These are phyloP conservation scores for Penicillium robsamsonii DNA, from an alignment of 495 filamentous ascomycete species.

Conservation along the genomic window DNA sequence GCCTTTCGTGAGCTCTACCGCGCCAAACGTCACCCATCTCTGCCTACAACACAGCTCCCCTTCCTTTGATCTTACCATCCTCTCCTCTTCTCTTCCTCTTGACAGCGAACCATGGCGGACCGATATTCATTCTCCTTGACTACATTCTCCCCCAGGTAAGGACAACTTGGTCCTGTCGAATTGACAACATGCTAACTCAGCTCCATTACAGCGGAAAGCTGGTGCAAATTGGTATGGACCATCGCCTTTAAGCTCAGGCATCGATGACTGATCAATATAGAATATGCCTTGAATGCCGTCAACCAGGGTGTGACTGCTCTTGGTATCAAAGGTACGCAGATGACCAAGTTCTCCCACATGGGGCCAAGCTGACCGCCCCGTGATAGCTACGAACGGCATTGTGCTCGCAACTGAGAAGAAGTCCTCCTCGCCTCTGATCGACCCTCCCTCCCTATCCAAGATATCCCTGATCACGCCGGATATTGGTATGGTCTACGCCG, in stretches of 20 bases:
- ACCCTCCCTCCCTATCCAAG: slow-evolving; percentile 91
- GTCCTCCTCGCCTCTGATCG: slow-evolving; percentile 92
- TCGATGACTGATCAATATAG: slow-evolving; percentile 46
- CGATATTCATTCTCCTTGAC: slow-evolving; percentile 99
- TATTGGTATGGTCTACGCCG: slow-evolving; percentile 99
- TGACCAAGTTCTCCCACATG: background rate
- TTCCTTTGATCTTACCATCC: slow-evolving; percentile 17
- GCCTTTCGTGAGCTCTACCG: slow-evolving; percentile 27
- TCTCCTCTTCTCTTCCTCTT: slow-evolving; percentile 10
- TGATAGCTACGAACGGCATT: slow-evolving; percentile 90
- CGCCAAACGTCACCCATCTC: slow-evolving; percentile 33
- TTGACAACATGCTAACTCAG: slow-evolving; percentile 24
- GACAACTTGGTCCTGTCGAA: slow-evolving; percentile 18
- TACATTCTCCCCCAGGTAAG: slow-evolving; percentile 98
- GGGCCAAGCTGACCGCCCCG: slow-evolving; percentile 13
- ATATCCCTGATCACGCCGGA: slow-evolving; percentile 97
- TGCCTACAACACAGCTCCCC: slow-evolving; percentile 26
- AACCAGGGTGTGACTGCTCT: slow-evolving; percentile 98
- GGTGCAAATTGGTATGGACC: slow-evolving; percentile 62
- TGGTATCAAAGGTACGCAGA: slow-evolving; percentile 83
- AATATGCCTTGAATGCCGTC: slow-evolving; percentile 98
- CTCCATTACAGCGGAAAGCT: slow-evolving; percentile 75
- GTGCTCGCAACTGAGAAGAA: slow-evolving; percentile 99
- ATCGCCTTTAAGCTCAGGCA: slow-evolving; percentile 1
- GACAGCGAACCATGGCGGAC: slow-evolving; percentile 72